Conservation (phyloP, 768 basidiomycete genomes). For the Lyophyllum shimeji region DNA sequence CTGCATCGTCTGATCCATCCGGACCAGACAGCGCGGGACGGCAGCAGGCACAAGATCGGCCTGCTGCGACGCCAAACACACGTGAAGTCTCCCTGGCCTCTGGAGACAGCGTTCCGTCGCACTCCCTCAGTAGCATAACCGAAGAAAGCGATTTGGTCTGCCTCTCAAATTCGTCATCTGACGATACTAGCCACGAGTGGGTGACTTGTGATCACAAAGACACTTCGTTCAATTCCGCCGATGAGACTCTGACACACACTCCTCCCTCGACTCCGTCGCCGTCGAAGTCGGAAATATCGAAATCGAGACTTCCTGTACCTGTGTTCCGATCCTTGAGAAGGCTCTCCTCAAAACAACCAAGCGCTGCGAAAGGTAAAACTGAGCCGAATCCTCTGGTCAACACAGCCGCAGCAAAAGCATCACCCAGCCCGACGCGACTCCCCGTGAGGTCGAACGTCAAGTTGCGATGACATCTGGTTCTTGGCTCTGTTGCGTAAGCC, state of each 20-base stretch:
- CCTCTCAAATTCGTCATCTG: slow-evolving; percentile 5
- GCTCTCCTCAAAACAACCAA: slow-evolving; percentile 14
- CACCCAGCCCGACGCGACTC: slow-evolving; percentile 10
- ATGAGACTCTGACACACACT: slow-evolving; percentile 2
- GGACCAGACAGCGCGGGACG: not conserved
- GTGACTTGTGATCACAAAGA: slow-evolving; percentile 7
- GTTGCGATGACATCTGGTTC: not conserved
- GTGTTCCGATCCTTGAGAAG: slow-evolving; percentile 21
- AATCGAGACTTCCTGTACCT: slow-evolving; percentile 24
- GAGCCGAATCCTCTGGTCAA: not conserved
- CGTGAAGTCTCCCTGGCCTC: not conserved
- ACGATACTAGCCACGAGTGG: slow-evolving; percentile 7
- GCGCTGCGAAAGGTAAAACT: not conserved
- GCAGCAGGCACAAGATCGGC: not conserved
- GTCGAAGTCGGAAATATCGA: not conserved
- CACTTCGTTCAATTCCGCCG: slow-evolving; percentile 4
- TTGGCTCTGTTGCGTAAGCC: not conserved
- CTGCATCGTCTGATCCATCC: not conserved
- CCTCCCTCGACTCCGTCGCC: not conserved
- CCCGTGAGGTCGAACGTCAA: slow-evolving; percentile 4
- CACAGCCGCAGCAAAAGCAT: not conserved
- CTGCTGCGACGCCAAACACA: not conserved
- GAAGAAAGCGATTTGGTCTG: slow-evolving; percentile 8
- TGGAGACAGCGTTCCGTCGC: not conserved
- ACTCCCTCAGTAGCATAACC: slow-evolving; percentile 5